Base-by-base conservation (phyloP, 2,329 filamentous ascomycete species). In the Penicillium freii region DNA sequence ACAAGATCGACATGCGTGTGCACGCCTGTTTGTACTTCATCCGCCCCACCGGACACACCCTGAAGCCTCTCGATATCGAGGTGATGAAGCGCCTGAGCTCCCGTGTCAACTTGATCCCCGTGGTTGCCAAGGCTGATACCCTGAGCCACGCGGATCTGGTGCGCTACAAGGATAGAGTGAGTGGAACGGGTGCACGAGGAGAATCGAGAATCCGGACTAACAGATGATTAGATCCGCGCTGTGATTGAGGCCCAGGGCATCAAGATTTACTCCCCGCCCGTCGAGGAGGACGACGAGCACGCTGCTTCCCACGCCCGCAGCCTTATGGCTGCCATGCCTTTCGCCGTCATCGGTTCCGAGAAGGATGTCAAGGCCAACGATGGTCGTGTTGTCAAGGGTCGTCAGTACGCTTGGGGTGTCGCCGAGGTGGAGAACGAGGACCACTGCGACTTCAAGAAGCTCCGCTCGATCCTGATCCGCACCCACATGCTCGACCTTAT, bases 391-490 rank as follows among this genome's bases (percentile, higher is more conserved):
- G 92, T 97, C 77, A 99, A 99, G 86, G 94, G 94, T 66, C 92
- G 94, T 63, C 95, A 99, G 79, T 99, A 99, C 81, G 91, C 92
- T 55, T 99, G 94, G 94, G 94, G 94, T 84, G 94, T 99, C 70
- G 94, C 94, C 61, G 94, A 99, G 79, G 94, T 99, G 51, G 94
- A 99, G 85, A 99, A 99, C 75, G 94, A 99, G 81, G 94, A 99
- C 75, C 94, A 99, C 84, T 99, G 94, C 81, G 94, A 99, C 80
- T 99, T 99, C 85, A 99, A 99, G 89, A 99, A 99, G 84, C 89
- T 99, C 63, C 92, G 94, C 71, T 96, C 93, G 48, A 97, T 99
- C 72, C 84, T 99, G 67, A 97, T 99, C 82, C 91, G 94, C 78
- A 97, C 93, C 50, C 94, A 99, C 83, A 99, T 99, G 94, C 87